These are phyloP conservation scores for Sclerotinia sclerotiorum DNA, from an alignment of 2,329 filamentous ascomycete species.

Conservation along the genomic window DNA sequence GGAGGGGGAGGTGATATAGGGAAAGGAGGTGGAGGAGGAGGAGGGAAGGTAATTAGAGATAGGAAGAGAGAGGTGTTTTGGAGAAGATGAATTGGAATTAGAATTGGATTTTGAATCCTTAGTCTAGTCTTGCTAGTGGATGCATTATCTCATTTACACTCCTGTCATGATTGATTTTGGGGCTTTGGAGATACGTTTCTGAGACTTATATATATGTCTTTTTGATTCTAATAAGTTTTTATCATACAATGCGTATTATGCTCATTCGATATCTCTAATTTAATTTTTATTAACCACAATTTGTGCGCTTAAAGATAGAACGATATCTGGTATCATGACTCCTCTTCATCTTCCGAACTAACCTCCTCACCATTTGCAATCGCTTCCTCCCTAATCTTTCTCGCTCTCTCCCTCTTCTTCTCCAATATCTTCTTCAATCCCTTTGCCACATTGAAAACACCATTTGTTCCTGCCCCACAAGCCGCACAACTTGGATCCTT, in stretches of 20 bases:
- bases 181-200: no score
- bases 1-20: not conserved
- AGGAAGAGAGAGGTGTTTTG: not conserved
- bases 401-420: constrained; percentile 59
- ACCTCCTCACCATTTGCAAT: constrained; percentile 54
- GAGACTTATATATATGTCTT: not conserved
- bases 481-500: constrained; percentile 85
- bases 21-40: not conserved
- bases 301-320: not conserved
- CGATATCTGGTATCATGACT: constrained; percentile 11
- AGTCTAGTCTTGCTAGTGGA: not conserved
- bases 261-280: not conserved
- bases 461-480: constrained; percentile 80
- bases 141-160: not conserved
- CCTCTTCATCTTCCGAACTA: constrained; percentile 47
- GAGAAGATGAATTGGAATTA: not conserved
- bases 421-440: constrained; percentile 74
- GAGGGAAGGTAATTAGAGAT: not conserved
- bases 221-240: not conserved
- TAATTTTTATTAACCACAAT: not conserved
- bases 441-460: constrained; percentile 87
- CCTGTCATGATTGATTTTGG: not conserved
- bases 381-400: constrained; percentile 52
- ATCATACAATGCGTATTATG: not conserved
- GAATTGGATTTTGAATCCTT: not conserved